phyloP scores from a whole-genome alignment of 2,329 filamentous ascomycete genomes.

The Coniella lustricola region DNA sequence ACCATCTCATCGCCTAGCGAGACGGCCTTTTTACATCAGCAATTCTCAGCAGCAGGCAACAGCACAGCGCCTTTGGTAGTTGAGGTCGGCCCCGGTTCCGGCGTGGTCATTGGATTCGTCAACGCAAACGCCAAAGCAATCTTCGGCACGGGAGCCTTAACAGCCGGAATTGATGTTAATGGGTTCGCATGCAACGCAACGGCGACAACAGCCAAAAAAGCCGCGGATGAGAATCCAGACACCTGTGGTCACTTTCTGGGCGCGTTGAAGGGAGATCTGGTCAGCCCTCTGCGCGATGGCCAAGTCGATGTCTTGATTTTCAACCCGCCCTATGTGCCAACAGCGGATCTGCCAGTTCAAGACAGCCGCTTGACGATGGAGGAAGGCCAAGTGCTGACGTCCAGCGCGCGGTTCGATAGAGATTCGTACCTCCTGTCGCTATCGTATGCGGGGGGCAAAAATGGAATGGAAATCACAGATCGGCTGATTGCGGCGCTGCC shows the following conservation, averaged over 20 bases:
- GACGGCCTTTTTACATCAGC: conserved; percentile 56
- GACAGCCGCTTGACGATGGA: conserved; percentile 25
- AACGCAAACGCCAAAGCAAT: conserved; percentile 66
- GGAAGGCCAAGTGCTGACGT: conserved; percentile 19
- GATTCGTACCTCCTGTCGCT: conserved; percentile 79
- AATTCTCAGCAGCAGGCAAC: conserved; percentile 40
- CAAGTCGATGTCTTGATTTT: conserved; percentile 82
- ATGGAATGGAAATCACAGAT: conserved; percentile 93
- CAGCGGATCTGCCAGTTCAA: conserved; percentile 60
- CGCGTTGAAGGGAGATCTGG: conserved; percentile 64
- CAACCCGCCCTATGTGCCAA: conserved; percentile 96
- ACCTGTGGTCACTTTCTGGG: conserved; percentile 52
- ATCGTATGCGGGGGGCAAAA: conserved; percentile 79
- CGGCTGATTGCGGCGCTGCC: conserved; percentile 67
- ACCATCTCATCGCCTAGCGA: conserved; percentile 71
- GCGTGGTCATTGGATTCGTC: conserved; percentile 85
- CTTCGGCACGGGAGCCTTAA: conserved; percentile 65
- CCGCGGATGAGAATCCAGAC: conserved; percentile 27
- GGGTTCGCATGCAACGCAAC: conserved; percentile 74
- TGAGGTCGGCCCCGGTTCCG: conserved; percentile 86
- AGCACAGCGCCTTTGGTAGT: conserved; percentile 57
- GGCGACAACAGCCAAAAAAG: conserved; percentile 55
- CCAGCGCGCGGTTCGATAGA: conserved; percentile 54
- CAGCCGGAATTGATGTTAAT: conserved; percentile 79
- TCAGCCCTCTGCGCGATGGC: conserved; percentile 48